Evolutionary conservation across 768 basidiomycete genomes (phyloP).

Genomic region (Pisolithus orientalis): DNA sequence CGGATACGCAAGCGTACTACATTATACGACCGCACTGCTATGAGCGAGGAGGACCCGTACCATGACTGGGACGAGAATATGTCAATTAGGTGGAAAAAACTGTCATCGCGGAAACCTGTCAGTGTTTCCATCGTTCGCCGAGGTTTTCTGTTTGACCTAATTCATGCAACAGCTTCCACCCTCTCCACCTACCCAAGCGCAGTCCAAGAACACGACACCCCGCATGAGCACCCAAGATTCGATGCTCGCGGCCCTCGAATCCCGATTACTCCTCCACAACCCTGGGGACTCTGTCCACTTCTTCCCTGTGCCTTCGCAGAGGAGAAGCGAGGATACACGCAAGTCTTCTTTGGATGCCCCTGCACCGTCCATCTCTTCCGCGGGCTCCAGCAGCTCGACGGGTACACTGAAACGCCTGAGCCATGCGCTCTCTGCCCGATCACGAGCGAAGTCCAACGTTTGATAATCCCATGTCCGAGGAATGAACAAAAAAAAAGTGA

Average conservation of each 20-base stretch:
- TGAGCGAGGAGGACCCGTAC: constrained; percentile 30
- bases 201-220: constrained; percentile 6
- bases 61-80: constrained; percentile 32
- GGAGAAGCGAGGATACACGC: constrained; percentile 22
- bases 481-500: too few relatives aligned
- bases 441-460: constrained; percentile 17
- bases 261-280: constrained; percentile 19
- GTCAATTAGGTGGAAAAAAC: constrained; percentile 16
- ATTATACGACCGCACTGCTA: constrained; percentile 27
- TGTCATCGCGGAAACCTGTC: constrained; percentile 13
- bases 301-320: constrained; percentile 28
- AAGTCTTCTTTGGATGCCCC: constrained; percentile 25
- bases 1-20: constrained; percentile 24
- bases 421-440: constrained; percentile 10
- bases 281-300: constrained; percentile 28
- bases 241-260: constrained; percentile 27
- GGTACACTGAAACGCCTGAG: constrained; percentile 16
- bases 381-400: constrained; percentile 10
- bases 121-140: constrained; percentile 4
- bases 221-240: constrained; percentile 26
- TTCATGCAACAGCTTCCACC: constrained; percentile 15
- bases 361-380: constrained; percentile 21
- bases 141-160: constrained; percentile 1
- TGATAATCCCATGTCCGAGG: not conserved
- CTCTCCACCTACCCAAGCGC: constrained; percentile 22